Conservation (phyloP, 2,329 filamentous ascomycete species). For the Penicillium sp. region DNA sequence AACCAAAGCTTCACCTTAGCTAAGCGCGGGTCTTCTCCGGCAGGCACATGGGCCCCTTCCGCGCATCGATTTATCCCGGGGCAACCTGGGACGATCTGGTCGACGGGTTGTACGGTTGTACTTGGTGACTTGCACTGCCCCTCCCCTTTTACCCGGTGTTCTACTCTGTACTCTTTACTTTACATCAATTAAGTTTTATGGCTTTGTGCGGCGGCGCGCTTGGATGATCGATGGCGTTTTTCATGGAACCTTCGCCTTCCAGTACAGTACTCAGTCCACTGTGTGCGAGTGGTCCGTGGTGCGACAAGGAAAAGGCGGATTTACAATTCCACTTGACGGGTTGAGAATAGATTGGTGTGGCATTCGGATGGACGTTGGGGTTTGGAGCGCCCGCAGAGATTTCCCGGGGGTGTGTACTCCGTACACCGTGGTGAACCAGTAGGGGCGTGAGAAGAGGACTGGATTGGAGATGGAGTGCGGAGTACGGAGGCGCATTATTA, state of each 20-base stretch:
- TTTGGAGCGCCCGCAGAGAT: background rate
- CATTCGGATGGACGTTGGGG: background rate
- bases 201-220: background rate
- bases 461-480: no score
- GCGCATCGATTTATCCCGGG: no score
- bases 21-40: no score
- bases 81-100: no score
- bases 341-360: background rate
- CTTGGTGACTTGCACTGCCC: slow-evolving; percentile 19
- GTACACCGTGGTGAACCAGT: background rate
- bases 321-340: background rate
- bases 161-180: background rate
- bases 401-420: background rate
- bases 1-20: no score
- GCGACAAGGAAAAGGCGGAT: background rate
- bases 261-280: background rate
- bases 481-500: no score
- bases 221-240: slow-evolving; percentile 14
- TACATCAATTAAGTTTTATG: background rate
- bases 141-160: no score
- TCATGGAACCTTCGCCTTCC: background rate
- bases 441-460: background rate
- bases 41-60: no score
- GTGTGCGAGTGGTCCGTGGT: background rate
- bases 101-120: background rate